phyloP scores from a whole-genome alignment of 768 basidiomycete species.

The Paxillus rubicundulus region DNA sequence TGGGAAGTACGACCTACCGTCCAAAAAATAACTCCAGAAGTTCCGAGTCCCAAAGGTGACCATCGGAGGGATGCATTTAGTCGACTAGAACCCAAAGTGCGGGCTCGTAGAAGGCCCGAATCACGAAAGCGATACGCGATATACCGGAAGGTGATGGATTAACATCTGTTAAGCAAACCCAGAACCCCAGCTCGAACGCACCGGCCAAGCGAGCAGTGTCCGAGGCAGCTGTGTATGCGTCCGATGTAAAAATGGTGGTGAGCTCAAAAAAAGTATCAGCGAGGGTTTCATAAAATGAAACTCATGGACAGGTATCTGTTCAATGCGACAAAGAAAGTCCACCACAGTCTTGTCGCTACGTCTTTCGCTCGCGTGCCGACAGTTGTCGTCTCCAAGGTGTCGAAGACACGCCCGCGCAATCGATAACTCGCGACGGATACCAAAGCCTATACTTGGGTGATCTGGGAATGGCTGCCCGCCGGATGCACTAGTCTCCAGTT shows the following conservation, averaged over 20 bases:
- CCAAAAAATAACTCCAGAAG: slow-evolving; percentile 13
- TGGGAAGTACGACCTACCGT: slow-evolving; percentile 26
- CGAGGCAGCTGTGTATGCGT: no score
- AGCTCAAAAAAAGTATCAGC: not conserved
- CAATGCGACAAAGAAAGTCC: slow-evolving; percentile 46
- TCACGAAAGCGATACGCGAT: slow-evolving; percentile 35
- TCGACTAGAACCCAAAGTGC: slow-evolving; percentile 44
- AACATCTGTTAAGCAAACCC: slow-evolving; percentile 49
- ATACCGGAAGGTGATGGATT: slow-evolving; percentile 38
- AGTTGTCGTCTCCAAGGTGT: no score
- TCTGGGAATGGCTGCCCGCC: no score
- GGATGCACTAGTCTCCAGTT: no score
- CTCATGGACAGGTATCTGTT: slow-evolving; percentile 48
- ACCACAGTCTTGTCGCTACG: no score
- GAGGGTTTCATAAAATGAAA: slow-evolving; percentile 6
- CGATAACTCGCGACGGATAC: slow-evolving; percentile 44
- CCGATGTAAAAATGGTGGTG: slow-evolving; percentile 28
- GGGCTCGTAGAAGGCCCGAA: slow-evolving; percentile 42
- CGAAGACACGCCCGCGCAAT: slow-evolving; percentile 40
- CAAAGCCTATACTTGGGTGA: slow-evolving; percentile 34
- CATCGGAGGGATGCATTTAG: slow-evolving; percentile 41
- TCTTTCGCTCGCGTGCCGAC: no score
- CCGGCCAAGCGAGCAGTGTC: no score
- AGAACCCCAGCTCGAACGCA: slow-evolving; percentile 63
- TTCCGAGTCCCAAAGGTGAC: slow-evolving; percentile 40